phyloP scores from a whole-genome alignment of 345 rosid genomes.

The Trapa bicornis region DNA sequence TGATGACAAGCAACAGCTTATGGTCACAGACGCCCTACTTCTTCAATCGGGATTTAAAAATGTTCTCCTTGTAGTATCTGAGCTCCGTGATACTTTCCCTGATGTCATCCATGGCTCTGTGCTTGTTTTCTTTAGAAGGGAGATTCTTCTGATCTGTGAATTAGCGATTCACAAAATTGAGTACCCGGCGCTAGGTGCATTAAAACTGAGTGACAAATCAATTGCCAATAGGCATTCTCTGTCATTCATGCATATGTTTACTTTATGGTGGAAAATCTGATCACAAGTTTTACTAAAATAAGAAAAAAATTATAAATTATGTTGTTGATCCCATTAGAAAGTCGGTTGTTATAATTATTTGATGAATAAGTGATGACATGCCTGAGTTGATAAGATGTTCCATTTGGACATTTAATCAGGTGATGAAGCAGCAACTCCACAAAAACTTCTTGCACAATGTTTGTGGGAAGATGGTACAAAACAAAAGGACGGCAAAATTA shows the following conservation, averaged over 20 bases:
- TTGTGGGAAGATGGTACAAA: neutral
- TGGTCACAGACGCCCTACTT: slow-evolving; percentile 10
- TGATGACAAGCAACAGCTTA: too few relatives aligned
- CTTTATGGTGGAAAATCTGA: too few relatives aligned
- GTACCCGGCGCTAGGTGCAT: neutral
- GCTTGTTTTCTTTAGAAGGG: slow-evolving; percentile 60
- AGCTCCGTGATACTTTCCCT: slow-evolving; percentile 74
- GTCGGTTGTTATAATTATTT: neutral
- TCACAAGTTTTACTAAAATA: neutral
- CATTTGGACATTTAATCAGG: neutral
- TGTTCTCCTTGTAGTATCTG: slow-evolving; percentile 56
- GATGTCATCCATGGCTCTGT: slow-evolving; percentile 84
- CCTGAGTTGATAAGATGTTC: neutral
- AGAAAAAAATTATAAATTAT: neutral
- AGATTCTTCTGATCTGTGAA: slow-evolving; percentile 45
- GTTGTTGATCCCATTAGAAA: neutral
- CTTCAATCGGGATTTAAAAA: slow-evolving; percentile 45
- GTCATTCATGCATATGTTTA: neutral
- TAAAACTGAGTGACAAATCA: neutral
- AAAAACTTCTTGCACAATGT: neutral
- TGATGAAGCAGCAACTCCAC: neutral
- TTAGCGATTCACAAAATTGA: neutral
- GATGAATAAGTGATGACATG: neutral
- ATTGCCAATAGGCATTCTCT: neutral
- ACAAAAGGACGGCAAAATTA: neutral